These are phyloP conservation scores for Daldinia loculata DNA, from an alignment of 495 filamentous ascomycete species.

Conservation along the genomic window DNA sequence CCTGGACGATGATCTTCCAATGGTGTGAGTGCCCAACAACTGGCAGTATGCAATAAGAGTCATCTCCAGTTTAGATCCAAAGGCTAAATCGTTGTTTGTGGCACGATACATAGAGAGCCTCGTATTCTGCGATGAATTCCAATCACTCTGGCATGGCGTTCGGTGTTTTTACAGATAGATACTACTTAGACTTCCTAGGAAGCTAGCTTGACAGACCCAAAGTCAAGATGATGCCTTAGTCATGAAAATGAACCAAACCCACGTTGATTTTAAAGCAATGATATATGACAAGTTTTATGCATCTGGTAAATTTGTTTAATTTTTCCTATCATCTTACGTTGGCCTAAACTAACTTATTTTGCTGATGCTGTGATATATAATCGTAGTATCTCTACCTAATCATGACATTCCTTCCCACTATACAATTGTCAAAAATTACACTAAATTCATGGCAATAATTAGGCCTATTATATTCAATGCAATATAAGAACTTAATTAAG, in stretches of 20 bases:
- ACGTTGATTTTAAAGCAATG: neutral
- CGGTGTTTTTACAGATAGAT: slow-evolving; percentile 4
- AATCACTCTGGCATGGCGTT: slow-evolving; percentile 12
- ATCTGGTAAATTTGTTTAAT: neutral
- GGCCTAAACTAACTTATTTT: no score
- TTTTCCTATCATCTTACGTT: no score
- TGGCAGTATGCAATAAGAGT: neutral
- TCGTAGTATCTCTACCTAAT: no score
- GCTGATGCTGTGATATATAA: no score
- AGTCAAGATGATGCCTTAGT: neutral
- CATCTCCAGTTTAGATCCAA: neutral
- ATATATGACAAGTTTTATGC: neutral
- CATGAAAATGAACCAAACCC: neutral
- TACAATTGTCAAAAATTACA: no score
- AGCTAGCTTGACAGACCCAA: neutral
- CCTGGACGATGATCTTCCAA: neutral
- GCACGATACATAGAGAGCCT: neutral
- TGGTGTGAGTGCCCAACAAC: neutral
- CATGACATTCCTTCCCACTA: no score
- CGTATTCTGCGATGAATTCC: neutral
- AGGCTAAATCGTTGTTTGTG: neutral
- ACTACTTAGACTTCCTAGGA: neutral
- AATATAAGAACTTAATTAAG: no score
- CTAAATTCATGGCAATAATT: no score
- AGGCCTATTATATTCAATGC: no score